Evolutionary conservation across 2,329 filamentous ascomycete species (phyloP).

Genomic region (Colletotrichum shisoi): DNA sequence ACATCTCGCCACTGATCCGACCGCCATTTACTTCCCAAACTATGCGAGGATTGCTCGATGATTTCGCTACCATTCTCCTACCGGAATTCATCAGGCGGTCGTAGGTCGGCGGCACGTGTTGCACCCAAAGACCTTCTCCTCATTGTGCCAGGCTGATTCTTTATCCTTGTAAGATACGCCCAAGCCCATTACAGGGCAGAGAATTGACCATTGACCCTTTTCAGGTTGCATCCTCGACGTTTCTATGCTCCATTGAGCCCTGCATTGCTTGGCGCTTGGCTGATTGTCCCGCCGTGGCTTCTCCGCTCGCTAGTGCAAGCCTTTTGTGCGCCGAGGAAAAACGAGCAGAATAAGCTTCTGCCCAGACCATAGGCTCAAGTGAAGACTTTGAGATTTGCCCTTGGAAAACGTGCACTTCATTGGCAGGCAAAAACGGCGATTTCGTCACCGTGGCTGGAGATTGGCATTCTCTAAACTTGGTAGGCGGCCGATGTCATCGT

Average conservation of each 20-base stretch:
- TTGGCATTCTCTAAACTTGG: too few relatives aligned
- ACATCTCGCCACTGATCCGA: too few relatives aligned
- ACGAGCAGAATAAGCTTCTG: slow-evolving; percentile 35
- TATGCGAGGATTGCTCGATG: neutral
- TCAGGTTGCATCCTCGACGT: slow-evolving; percentile 16
- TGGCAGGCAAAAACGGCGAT: neutral
- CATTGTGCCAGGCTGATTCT: slow-evolving; percentile 15
- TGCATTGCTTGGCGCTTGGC: slow-evolving; percentile 34
- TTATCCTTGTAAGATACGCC: slow-evolving; percentile 18
- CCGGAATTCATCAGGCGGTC: neutral
- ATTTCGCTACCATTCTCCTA: neutral
- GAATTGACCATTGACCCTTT: neutral
- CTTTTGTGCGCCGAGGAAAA: slow-evolving; percentile 22
- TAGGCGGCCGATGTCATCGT: neutral
- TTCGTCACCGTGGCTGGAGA: neutral
- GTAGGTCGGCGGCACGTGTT: neutral
- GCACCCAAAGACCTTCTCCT: slow-evolving; percentile 23
- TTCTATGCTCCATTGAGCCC: slow-evolving; percentile 11
- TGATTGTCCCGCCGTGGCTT: slow-evolving; percentile 10
- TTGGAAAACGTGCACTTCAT: neutral
- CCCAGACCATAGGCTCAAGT: slow-evolving; percentile 14
- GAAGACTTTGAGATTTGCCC: neutral
- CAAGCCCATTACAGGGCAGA: slow-evolving; percentile 7
- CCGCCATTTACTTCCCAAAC: neutral
- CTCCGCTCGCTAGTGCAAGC: slow-evolving; percentile 21